phyloP scores from a whole-genome alignment of 2,329 filamentous ascomycete genomes.

The Fusarium sp. region DNA sequence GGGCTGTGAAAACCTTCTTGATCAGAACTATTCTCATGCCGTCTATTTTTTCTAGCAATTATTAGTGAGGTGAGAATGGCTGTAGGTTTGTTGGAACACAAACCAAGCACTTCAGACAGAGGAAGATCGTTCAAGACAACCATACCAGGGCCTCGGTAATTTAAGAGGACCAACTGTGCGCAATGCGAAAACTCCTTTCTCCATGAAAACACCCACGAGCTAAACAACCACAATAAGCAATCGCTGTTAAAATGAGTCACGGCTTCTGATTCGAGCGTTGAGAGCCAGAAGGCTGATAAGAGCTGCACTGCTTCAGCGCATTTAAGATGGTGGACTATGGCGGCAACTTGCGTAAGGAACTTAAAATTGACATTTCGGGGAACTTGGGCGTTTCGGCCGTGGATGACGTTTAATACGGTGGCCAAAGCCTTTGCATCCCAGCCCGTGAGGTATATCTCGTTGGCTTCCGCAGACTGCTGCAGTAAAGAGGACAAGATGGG shows the following conservation, averaged over 20 bases:
- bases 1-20: neutral
- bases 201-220: neutral
- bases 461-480: neutral
- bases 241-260: neutral
- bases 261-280: too few species aligned
- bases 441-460: neutral
- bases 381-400: neutral
- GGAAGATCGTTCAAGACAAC: neutral
- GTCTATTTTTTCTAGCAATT: neutral
- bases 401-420: neutral
- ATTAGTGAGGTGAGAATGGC: neutral
- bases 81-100: neutral
- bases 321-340: neutral
- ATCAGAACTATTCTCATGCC: accelerated
- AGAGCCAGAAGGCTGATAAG: neutral
- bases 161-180: neutral
- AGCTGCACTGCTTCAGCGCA: neutral
- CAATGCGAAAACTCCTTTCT: neutral
- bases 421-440: neutral
- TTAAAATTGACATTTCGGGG: neutral
- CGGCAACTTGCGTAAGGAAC: neutral
- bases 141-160: neutral
- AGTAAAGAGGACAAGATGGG: neutral
- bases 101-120: neutral
- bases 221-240: neutral